Percentiles rank a stretch among this genome's conserved stretches.
These are phyloP conservation scores for Moricandia arvensis DNA, from an alignment of 345 rosid species.

Conservation along the genomic window DNA sequence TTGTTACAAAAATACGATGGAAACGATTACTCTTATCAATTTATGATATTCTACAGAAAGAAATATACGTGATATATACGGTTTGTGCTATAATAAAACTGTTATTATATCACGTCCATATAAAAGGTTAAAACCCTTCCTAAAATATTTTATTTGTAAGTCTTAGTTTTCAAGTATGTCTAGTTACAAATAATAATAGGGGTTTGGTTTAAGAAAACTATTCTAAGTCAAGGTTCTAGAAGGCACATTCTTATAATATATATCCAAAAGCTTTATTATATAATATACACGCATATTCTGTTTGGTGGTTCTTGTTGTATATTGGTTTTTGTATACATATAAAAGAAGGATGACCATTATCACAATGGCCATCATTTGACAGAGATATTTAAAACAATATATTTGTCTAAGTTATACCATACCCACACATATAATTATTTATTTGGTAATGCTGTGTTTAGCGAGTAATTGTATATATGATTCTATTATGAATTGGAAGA, in stretches of 20 bases:
- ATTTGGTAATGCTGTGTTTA: constrained; percentile 2
- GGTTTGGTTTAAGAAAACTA: constrained; percentile 29
- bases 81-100: background rate
- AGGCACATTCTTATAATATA: constrained; percentile 16
- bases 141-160: background rate
- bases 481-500: background rate
- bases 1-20: background rate
- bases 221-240: constrained; percentile 31
- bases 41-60: background rate
- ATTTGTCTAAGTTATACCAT: background rate
- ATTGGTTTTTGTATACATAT: constrained; percentile 1
- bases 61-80: background rate
- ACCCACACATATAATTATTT: constrained; percentile 1
- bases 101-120: background rate
- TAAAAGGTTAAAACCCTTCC: background rate
- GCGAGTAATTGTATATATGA: constrained; percentile 8
- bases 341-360: constrained; percentile 22
- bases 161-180: constrained; percentile 27
- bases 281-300: background rate
- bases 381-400: background rate
- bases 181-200: background rate
- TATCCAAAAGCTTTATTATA: background rate
- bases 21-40: background rate
- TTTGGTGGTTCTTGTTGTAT: constrained; percentile 28
- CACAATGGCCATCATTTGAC: constrained; percentile 9